Base-by-base conservation (phyloP, 1,139 yeast species). In the Hansenula lynferdii region DNA sequence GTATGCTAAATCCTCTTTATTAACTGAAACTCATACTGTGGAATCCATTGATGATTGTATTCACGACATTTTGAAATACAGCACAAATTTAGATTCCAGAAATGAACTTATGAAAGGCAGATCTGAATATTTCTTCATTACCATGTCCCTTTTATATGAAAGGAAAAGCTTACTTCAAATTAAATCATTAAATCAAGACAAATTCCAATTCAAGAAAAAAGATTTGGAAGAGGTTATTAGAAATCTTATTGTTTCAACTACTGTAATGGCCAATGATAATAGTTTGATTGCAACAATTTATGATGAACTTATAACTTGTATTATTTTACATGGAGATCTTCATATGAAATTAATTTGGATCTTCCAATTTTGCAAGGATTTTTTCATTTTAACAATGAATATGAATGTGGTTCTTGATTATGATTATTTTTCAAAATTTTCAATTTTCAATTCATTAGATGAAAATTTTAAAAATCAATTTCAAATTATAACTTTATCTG, bases 331-430 rank as follows among this genome's bases (percentile, higher is more conserved):
- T 39, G 80, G 79, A 10, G 74, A 73, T 0, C 53, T 64, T 19
- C 73, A 69, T 44, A 28, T 72, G 4, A 62, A 62, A 32, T 51
- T 64, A 1, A 47, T 73, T 16, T 69, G 74, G 73, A 60, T 69
- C 31, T 66, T 72, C 42, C 56, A 55, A 28, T 54, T 53, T 20
- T 41, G 71, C 26, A 53, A 56, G 34, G 61, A 64, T 36, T 58
- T 61, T 36, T 60, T 37, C 18, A 4, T 17, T 6, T 49, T 37
- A 2, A 31, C 37, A 5, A 8, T 14, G 2, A 5, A 16, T 11
- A 12, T 31, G 12, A 3, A 11, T 16, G 15, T 5, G 15, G 2
- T 18, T 4, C 5, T 23, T 16, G 12, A 16, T 12, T 22, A 5
- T 11, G 34, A 16, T 17, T 11, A 22, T 14, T 16, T n/a, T 9